Evolutionary conservation across 805 yeast genomes (phyloP), one percentile per base, ranked within the genome.

Genomic region (Yarrowia keelungensis): DNA sequence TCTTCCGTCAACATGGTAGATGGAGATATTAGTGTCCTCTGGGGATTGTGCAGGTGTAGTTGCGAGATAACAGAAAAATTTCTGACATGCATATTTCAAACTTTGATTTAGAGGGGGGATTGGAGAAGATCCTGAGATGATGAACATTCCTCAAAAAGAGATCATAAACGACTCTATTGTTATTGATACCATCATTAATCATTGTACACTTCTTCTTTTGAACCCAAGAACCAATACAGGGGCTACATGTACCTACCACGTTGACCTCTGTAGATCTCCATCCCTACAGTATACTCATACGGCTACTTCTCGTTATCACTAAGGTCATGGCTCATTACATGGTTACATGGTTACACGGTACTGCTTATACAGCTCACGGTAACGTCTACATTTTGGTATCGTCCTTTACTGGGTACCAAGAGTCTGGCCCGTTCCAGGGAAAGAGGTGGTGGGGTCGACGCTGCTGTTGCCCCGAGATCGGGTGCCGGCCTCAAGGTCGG

Each of bases 1-100:
- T 92, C 97, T 47, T 62, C 56, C 46, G 67, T 47, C 38, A 62
- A 19, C 67, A 62, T 62, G 26, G 7, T 35, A 16, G 45, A 22
- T 19, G 32, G 38, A 22, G 32, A 15, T 22, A 14, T 12, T 67
- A 36, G 14, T 26, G 61, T 54, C 47, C 38, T 54, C 45, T 53
- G 45, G 45, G 62, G 59, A 64, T 11, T 54, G 62, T 56, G 62
- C 62, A 56, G 62, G 47, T 38, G 45, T 15, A 15, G 47, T 56
- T 56, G 62, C 62, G 62, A 56, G 62, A 56, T 56, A 56, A 56
- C 62, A 56, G 47, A 56, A 56, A 56, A 56, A 56, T 26, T 56
- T 56, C 46, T 56, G 47, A 41, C 62, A 10, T 56, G 62, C 62
- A 56, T 41, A 56, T 56, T 22, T 8, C 62, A 43, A 56, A 56